phyloP scores from a whole-genome alignment of 2,329 filamentous ascomycete species.

The Phaeosphaeria sp. region DNA sequence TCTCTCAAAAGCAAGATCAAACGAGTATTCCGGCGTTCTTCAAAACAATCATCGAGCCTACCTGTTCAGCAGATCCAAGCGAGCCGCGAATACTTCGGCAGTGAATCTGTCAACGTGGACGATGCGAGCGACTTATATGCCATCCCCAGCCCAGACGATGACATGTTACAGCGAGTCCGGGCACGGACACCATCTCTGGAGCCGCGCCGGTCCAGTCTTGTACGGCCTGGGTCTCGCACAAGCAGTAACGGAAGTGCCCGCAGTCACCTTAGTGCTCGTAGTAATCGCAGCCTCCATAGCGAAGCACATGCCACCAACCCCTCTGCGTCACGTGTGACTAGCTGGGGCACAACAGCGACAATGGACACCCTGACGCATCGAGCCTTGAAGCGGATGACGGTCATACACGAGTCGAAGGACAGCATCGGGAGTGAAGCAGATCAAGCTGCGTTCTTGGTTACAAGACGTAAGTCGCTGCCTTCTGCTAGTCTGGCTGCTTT shows the following conservation, averaged over 20 bases:
- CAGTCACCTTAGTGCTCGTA: conserved; percentile 19
- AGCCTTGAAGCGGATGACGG: conserved; percentile 66
- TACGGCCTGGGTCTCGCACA: conserved; percentile 27
- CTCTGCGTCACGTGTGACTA: conserved; percentile 64
- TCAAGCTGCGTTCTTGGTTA: conserved; percentile 9
- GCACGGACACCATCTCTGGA: conserved; percentile 36
- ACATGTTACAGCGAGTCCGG: conserved; percentile 53
- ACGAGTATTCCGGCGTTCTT: conserved; percentile 59
- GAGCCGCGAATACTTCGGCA: conserved; percentile 47
- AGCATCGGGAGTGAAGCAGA: conserved; percentile 41
- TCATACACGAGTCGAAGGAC: conserved; percentile 64
- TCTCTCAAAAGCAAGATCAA: conserved; percentile 68
- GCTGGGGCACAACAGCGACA: conserved; percentile 72
- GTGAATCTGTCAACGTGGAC: conserved; percentile 7
- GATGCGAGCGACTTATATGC: conserved; percentile 41
- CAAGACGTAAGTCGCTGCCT: conserved; percentile 25
- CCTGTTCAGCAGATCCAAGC: conserved; percentile 64
- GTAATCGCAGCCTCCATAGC: conserved; percentile 39
- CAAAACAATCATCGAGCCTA: conserved; percentile 40
- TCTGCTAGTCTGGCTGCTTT: conserved; percentile 34
- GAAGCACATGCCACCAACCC: conserved; percentile 60
- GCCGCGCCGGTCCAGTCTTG: conserved; percentile 8
- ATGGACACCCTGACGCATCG: conserved; percentile 61
- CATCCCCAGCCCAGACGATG: conserved; percentile 49
- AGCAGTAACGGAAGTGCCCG: conserved; percentile 31